Conservation (phyloP, 2,329 filamentous ascomycete species). For the Pseudocercospora fijiensis region DNA sequence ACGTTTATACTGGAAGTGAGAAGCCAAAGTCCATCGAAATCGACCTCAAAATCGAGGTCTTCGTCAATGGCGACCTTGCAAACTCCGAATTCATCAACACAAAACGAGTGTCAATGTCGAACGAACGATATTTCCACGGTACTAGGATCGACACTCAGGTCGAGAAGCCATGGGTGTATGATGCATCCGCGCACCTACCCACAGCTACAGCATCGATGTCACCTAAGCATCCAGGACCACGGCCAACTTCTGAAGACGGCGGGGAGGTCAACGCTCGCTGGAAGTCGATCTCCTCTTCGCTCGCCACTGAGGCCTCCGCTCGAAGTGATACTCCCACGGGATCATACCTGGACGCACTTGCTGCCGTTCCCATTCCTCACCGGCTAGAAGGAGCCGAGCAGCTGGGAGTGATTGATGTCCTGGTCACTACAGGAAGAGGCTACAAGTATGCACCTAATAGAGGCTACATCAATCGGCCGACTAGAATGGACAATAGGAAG, state of each 20-base stretch:
- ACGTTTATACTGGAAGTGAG: neutral
- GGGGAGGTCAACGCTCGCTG: conserved; percentile 38
- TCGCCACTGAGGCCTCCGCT: conserved; percentile 38
- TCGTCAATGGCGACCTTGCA: conserved; percentile 48
- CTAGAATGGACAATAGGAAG: conserved; percentile 12
- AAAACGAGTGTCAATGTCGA: conserved; percentile 8
- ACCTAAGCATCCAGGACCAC: conserved; percentile 14
- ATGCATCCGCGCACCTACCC: conserved; percentile 22
- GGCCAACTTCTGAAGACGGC: neutral
- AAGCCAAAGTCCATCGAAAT: conserved; percentile 6
- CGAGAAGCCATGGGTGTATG: conserved; percentile 47
- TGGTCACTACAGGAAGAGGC: conserved; percentile 33
- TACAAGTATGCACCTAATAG: conserved; percentile 29
- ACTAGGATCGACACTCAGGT: conserved; percentile 40
- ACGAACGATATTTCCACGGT: conserved; percentile 39
- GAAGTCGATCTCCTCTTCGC: conserved; percentile 33
- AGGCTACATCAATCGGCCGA: conserved; percentile 22
- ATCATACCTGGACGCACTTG: conserved; percentile 42
- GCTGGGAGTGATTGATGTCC: conserved; percentile 34
- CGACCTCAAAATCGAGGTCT: conserved; percentile 50
- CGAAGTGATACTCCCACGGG: conserved; percentile 42
- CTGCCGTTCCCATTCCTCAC: conserved; percentile 41
- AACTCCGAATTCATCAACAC: conserved; percentile 28
- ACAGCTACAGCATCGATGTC: neutral
- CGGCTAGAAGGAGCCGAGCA: conserved; percentile 32